These are phyloP conservation scores for Alternaria gansuensis DNA, from an alignment of 2,329 filamentous ascomycete species.

Conservation along the genomic window DNA sequence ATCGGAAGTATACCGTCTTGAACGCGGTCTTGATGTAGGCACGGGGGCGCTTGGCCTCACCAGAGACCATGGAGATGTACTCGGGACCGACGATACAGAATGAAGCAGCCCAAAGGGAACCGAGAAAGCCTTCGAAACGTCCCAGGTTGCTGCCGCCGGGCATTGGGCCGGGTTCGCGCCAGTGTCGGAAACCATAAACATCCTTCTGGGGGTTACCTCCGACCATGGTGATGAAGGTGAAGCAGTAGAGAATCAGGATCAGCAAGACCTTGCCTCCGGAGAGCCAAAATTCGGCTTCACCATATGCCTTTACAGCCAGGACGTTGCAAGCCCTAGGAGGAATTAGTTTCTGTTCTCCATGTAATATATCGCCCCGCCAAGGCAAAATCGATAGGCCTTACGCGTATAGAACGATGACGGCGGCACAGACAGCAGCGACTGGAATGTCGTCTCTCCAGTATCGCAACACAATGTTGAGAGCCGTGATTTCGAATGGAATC, in stretches of 20 bases:
- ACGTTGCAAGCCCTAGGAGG: conserved; percentile 56
- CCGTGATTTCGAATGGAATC: conserved; percentile 63
- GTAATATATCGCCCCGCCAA: neutral
- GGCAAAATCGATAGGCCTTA: conserved; percentile 34
- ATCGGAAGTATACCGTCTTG: conserved; percentile 59
- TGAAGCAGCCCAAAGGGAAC: conserved; percentile 54
- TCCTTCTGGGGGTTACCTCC: conserved; percentile 57
- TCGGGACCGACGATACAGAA: conserved; percentile 61
- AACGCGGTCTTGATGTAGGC: conserved; percentile 59
- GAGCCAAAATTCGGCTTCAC: conserved; percentile 58
- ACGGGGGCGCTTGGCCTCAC: conserved; percentile 58
- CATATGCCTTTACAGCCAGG: conserved; percentile 58
- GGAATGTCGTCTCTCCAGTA: conserved; percentile 59
- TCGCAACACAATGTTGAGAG: conserved; percentile 51
- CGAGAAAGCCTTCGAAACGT: conserved; percentile 52
- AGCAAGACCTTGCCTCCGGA: conserved; percentile 58
- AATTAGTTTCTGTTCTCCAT: conserved; percentile 24
- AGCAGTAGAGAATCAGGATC: conserved; percentile 57
- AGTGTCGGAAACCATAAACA: conserved; percentile 57
- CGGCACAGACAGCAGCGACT: conserved; percentile 53
- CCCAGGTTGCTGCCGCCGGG: conserved; percentile 37
- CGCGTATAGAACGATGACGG: conserved; percentile 55
- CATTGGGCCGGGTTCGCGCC: conserved; percentile 52
- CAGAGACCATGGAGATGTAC: conserved; percentile 60
- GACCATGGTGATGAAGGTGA: conserved; percentile 59